phyloP scores from a whole-genome alignment of 495 filamentous ascomycete genomes.

The Penicillium nucicola region DNA sequence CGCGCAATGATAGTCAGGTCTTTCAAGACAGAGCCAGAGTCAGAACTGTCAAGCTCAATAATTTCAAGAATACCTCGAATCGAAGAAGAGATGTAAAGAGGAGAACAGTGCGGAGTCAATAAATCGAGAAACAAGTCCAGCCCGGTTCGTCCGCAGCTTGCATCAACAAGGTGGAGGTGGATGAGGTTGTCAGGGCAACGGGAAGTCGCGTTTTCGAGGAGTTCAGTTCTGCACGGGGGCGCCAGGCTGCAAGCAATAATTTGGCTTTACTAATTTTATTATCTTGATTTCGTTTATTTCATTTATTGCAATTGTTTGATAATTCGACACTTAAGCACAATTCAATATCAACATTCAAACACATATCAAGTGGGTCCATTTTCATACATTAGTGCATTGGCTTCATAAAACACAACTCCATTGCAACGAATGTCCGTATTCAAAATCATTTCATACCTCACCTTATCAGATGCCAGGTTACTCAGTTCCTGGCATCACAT shows the following conservation, averaged over 20 bases:
- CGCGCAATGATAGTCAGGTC: not conserved
- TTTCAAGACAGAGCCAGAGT: not conserved
- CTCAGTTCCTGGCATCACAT: not conserved
- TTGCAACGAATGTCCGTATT: not conserved
- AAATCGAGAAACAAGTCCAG: conserved; percentile 8
- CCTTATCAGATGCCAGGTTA: not conserved
- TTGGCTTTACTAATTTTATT: not conserved
- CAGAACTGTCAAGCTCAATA: conserved; percentile 4
- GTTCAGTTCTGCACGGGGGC: conserved; percentile 11
- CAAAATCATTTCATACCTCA: not conserved
- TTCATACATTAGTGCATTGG: not conserved
- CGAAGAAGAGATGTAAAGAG: not conserved
- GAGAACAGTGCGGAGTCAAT: conserved; percentile 1
- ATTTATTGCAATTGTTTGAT: not conserved
- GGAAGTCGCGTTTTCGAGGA: not conserved
- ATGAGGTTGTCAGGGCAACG: conserved; percentile 31
- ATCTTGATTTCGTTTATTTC: not conserved
- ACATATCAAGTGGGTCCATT: not conserved
- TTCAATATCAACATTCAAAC: not conserved
- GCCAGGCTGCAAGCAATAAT: not conserved
- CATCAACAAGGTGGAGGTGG: conserved; percentile 28
- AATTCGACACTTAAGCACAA: too few relatives aligned
- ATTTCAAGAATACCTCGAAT: not conserved
- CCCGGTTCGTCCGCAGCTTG: conserved; percentile 13
- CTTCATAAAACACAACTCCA: not conserved